A percentile compares a stretch with the other conserved stretches of the same genome.
Evolutionary conservation across 208 protist genomes (phyloP).

Genomic region (Novymonas esmeraldas): DNA sequence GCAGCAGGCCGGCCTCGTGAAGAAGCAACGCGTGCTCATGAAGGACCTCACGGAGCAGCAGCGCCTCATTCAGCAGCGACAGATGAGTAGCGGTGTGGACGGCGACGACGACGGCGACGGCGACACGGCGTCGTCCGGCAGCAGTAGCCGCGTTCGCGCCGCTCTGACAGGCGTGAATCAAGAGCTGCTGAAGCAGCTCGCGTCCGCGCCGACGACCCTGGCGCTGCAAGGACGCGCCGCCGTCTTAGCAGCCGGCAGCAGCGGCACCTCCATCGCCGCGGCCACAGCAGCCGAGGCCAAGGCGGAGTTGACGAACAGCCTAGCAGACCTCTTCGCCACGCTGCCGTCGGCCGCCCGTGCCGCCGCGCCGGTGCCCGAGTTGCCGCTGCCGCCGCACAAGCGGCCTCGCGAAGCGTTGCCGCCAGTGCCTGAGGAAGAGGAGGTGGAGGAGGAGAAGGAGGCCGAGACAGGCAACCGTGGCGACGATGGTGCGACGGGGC

Average conservation of each 20-base stretch:
- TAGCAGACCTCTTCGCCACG: slow-evolving; percentile 26
- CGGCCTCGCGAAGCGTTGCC: slow-evolving; percentile 18
- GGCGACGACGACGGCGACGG: slow-evolving; percentile 16
- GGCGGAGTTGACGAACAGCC: slow-evolving; percentile 20
- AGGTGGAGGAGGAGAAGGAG: background rate
- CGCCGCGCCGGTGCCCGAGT: background rate
- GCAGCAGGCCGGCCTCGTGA: slow-evolving; percentile 61
- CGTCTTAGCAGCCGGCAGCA: too few relatives aligned
- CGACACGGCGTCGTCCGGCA: slow-evolving; percentile 4
- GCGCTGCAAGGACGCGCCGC: too few relatives aligned
- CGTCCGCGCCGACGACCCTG: slow-evolving; percentile 13
- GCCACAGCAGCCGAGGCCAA: slow-evolving; percentile 20
- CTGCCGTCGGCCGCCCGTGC: slow-evolving; percentile 6
- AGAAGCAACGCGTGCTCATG: slow-evolving; percentile 64
- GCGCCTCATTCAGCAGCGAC: slow-evolving; percentile 27
- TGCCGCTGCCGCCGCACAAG: slow-evolving; percentile 18
- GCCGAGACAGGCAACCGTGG: background rate
- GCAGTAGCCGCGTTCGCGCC: slow-evolving; percentile 17
- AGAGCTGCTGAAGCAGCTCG: slow-evolving; percentile 32
- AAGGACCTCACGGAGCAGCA: slow-evolving; percentile 49
- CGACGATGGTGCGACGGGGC: too few relatives aligned
- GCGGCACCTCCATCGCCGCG: slow-evolving; percentile 1
- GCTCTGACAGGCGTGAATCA: slow-evolving; percentile 35
- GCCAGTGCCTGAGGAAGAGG: background rate
- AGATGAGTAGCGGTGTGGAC: slow-evolving; percentile 6